Percentiles rank a stretch among this genome's conserved stretches.
These are phyloP conservation scores for Aspergillus sclerotialis DNA, from an alignment of 2,329 filamentous ascomycete species.

Conservation along the genomic window DNA sequence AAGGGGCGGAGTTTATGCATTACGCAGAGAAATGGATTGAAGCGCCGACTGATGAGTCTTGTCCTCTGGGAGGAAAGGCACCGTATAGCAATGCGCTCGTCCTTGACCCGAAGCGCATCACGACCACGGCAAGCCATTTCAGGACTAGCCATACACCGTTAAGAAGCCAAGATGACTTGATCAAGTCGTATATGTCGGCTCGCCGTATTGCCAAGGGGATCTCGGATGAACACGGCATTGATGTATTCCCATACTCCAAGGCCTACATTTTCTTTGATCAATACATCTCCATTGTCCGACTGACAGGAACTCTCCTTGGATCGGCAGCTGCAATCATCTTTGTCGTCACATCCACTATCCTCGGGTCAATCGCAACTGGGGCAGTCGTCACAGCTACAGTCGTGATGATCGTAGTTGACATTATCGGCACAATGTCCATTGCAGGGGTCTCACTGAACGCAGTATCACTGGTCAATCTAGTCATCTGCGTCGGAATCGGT, in stretches of 20 bases:
- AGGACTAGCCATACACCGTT: conserved; percentile 82
- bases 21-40: conserved; percentile 79
- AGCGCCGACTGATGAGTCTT: conserved; percentile 72
- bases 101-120: conserved; percentile 59
- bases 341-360: conserved; percentile 66
- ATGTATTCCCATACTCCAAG: conserved; percentile 93
- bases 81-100: conserved; percentile 81
- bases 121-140: conserved; percentile 81
- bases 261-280: conserved; percentile 99
- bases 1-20: conserved; percentile 80
- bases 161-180: conserved; percentile 85
- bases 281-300: conserved; percentile 74
- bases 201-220: conserved; percentile 79
- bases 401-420: conserved; percentile 87
- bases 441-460: conserved; percentile 87
- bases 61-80: conserved; percentile 81
- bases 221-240: conserved; percentile 61
- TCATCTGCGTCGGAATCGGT: conserved; percentile 93
- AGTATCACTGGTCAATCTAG: conserved; percentile 87
- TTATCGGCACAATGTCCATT: conserved; percentile 90
- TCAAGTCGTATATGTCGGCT: conserved; percentile 79
- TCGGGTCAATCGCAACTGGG: conserved; percentile 78
- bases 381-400: conserved; percentile 79
- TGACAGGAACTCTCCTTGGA: conserved; percentile 73
- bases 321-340: conserved; percentile 83